Evolutionary conservation across 1,284 basidiomycete genomes (phyloP), one percentile per base, ranked within the genome.

Genomic region (Rhizoctonia solani): DNA sequence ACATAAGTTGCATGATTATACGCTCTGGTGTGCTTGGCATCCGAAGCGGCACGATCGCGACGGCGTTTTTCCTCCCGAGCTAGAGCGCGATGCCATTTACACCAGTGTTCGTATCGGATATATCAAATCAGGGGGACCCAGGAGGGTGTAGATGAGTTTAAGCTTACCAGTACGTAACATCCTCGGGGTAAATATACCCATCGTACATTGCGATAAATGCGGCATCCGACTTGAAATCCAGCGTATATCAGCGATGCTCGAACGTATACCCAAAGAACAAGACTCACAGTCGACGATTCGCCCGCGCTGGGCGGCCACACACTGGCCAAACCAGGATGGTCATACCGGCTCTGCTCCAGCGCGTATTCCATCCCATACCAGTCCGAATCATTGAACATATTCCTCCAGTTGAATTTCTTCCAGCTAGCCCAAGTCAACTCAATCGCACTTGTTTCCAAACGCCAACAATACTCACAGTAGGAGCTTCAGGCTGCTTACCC

Each of bases 341-440:
- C 50, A 34, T 30, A 27, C 16, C 61, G 61, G 23, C 61, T 65
- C 25, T 32, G 49, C 16, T 65, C 50, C 34, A 65, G 1, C n/a
- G 61, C 61, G 34, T 65, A 65, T 19, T 65, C 34, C 61, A 65
- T 53, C 9, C 61, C 61, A 16, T 65, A 65, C 61, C 61, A 65
- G 4, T 44, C 61, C 11, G 53, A 37, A 14, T 23, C 61, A 4
- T 19, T 16, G 29, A 16, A 9, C 19, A 16, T 44, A 21, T 11
- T 49, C 56, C 11, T 49, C 42, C 25, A 50, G 3, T 14, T 14
- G 21, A 19, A 13, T 21, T 39, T 54, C 53, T 19, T 54, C 53
- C n/a, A 16, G 32, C 53, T 54, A 39, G 3, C 14, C 27, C 50
- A 44, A 4, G 14, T 30, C 4, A 6, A 14, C 25, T 53, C n/a